These are phyloP conservation scores for Vigna reflexopilosa DNA, from an alignment of 306 rosid species.

Conservation along the genomic window DNA sequence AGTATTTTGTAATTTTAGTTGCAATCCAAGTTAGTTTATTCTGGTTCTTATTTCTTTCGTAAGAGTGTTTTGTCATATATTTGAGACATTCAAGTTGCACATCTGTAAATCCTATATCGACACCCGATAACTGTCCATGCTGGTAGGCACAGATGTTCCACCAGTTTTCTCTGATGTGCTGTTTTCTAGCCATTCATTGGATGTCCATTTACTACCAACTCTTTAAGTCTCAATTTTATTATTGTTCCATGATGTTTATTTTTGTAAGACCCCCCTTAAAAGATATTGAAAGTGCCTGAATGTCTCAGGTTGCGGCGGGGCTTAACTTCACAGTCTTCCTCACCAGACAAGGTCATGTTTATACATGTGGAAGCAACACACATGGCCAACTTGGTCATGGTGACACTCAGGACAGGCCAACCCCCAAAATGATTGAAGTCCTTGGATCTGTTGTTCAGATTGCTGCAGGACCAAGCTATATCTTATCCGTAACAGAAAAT, in stretches of 20 bases:
- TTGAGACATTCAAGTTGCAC: conserved; percentile 29
- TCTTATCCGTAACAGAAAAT: conserved; percentile 67
- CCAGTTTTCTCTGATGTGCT: conserved; percentile 3
- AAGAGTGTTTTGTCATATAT: conserved; percentile 14
- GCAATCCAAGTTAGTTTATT: not conserved
- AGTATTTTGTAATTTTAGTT: conserved; percentile 31
- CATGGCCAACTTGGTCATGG: conserved; percentile 96
- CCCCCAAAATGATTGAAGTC: conserved; percentile 71
- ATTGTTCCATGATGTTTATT: conserved; percentile 2
- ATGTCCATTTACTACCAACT: not conserved
- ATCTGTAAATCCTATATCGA: conserved; percentile 12
- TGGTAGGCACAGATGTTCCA: not conserved
- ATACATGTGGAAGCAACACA: conserved; percentile 83
- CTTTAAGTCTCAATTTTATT: not conserved
- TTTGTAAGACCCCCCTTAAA: not conserved
- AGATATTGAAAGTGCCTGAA: conserved; percentile 24
- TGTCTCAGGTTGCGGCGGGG: conserved; percentile 85
- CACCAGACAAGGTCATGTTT: conserved; percentile 79
- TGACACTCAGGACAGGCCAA: conserved; percentile 71
- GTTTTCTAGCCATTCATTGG: not conserved
- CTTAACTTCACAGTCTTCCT: conserved; percentile 88
- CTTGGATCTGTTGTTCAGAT: conserved; percentile 67
- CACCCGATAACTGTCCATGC: not conserved
- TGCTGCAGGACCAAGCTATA: conserved; percentile 87
- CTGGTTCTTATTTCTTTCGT: not conserved